Percentiles rank a stretch among this genome's conserved stretches.
Evolutionary conservation across 371 early-diverging fungal species (phyloP).

Genomic region (Actinomucor elegans): DNA sequence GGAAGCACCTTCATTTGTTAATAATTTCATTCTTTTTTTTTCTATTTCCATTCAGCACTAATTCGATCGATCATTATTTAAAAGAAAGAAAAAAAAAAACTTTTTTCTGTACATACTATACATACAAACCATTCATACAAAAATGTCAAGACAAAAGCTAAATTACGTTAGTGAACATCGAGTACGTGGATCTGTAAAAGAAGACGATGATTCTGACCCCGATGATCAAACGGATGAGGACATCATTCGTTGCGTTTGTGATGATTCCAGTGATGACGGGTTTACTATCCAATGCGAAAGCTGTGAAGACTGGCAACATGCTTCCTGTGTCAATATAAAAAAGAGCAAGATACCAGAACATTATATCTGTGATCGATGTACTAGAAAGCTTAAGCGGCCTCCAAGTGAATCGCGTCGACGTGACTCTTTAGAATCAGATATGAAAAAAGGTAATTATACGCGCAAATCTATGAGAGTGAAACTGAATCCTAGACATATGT

Average conservation of each 20-base stretch:
- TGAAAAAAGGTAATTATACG: no score
- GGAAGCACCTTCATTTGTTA: no score
- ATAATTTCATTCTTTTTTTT: no score
- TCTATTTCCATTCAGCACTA: no score
- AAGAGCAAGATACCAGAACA: constrained; percentile 52
- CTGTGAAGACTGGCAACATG: constrained; percentile 96
- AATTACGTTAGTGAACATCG: neutral
- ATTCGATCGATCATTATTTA: no score
- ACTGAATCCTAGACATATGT: no score
- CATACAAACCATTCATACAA: neutral
- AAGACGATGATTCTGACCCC: neutral
- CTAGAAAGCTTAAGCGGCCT: constrained; percentile 10
- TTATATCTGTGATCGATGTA: constrained; percentile 85
- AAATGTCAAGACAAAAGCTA: neutral
- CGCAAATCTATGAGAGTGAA: no score
- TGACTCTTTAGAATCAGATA: constrained; percentile 1
- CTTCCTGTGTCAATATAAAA: constrained; percentile 70
- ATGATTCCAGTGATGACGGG: constrained; percentile 94
- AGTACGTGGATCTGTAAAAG: neutral
- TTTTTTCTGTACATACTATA: no score
- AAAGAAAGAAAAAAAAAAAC: no score
- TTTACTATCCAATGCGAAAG: constrained; percentile 97
- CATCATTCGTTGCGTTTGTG: constrained; percentile 93
- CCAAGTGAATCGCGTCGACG: neutral
- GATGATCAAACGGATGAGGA: neutral